A percentile compares a stretch with the other conserved stretches of the same genome.
Conservation (phyloP, 805 yeast species). For the Yamadazyma kitorensis region DNA sequence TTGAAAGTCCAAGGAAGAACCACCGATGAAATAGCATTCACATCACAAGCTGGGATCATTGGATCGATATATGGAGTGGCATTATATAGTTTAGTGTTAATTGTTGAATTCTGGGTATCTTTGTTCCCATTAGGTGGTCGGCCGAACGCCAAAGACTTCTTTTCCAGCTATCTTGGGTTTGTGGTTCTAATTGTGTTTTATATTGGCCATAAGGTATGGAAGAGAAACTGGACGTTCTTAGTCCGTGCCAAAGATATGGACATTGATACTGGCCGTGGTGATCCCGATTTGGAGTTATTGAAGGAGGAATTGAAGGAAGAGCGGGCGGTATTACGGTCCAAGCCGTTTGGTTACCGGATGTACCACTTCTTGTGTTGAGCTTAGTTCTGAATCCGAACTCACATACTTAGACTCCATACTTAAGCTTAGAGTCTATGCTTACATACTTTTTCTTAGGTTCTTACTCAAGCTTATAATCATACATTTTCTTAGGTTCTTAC, state of each 20-base stretch:
- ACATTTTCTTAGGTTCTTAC: no score
- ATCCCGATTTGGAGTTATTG: constrained; percentile 38
- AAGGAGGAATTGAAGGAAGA: constrained; percentile 35
- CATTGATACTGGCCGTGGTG: constrained; percentile 43
- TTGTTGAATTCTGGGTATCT: constrained; percentile 44
- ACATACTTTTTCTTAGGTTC: no score
- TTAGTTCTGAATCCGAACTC: no score
- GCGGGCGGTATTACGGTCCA: constrained; percentile 25
- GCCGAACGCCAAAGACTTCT: constrained; percentile 35
- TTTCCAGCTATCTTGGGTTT: constrained; percentile 35
- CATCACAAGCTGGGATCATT: constrained; percentile 34
- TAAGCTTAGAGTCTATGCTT: no score
- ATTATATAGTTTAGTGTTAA: constrained; percentile 32
- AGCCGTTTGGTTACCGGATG: constrained; percentile 33
- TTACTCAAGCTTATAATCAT: no score
- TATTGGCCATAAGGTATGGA: constrained; percentile 40
- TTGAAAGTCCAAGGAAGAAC: constrained; percentile 31
- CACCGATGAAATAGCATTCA: constrained; percentile 34
- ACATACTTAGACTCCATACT: no score
- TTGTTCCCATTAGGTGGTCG: constrained; percentile 36
- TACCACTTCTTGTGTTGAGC: constrained; percentile 35
- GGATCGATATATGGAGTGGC: constrained; percentile 35
- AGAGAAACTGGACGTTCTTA: constrained; percentile 35
- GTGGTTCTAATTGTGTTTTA: constrained; percentile 36
- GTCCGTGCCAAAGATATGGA: constrained; percentile 36